phyloP scores from a whole-genome alignment of 2,329 filamentous ascomycete genomes.

The Fusarium burgessii region DNA sequence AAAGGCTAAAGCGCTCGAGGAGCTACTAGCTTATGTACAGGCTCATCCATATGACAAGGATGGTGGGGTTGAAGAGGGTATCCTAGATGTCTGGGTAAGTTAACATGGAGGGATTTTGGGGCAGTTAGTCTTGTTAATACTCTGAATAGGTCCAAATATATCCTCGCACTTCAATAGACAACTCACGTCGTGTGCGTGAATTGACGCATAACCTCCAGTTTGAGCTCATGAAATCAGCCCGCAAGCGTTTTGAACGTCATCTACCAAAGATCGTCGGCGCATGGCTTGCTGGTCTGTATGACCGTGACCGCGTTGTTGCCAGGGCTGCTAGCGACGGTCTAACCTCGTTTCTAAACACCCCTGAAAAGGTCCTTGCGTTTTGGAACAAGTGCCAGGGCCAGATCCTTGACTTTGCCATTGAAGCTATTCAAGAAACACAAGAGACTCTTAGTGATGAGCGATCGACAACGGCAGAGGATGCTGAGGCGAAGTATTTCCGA shows the following conservation, averaged over 20 bases:
- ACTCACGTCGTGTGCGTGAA: slow-evolving; percentile 87
- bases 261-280: slow-evolving; percentile 82
- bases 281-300: slow-evolving; percentile 93
- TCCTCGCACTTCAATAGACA: slow-evolving; percentile 90
- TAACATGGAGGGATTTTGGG: background rate
- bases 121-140: slow-evolving; percentile 11
- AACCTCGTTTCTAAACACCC: slow-evolving; percentile 78
- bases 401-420: slow-evolving; percentile 84
- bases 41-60: slow-evolving; percentile 64
- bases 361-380: slow-evolving; percentile 81
- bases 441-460: slow-evolving; percentile 90
- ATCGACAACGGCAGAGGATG: slow-evolving; percentile 85
- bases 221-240: slow-evolving; percentile 70
- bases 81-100: slow-evolving; percentile 88
- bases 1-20: slow-evolving; percentile 90
- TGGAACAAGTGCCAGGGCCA: slow-evolving; percentile 84
- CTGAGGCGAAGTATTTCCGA: slow-evolving; percentile 85
- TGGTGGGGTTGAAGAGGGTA: slow-evolving; percentile 78
- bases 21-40: slow-evolving; percentile 76
- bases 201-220: slow-evolving; percentile 81
- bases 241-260: slow-evolving; percentile 85
- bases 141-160: slow-evolving; percentile 79
- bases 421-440: slow-evolving; percentile 83
- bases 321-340: slow-evolving; percentile 83
- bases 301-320: slow-evolving; percentile 82